These are phyloP conservation scores for Cercophora newfieldiana DNA, from an alignment of 495 filamentous ascomycete species.

Conservation along the genomic window DNA sequence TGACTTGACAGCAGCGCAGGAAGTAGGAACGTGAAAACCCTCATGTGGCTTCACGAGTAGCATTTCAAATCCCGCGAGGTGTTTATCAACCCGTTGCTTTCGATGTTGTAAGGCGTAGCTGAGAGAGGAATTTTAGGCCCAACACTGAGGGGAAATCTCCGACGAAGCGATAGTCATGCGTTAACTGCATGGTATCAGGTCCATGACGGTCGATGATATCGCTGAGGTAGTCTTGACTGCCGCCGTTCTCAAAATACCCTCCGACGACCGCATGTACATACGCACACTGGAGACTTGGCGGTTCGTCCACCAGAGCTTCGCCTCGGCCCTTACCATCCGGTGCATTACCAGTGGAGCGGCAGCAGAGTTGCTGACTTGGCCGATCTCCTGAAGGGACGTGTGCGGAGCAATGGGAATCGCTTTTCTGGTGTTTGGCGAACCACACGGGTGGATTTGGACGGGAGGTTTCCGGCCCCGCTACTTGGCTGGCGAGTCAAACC, in stretches of 20 bases:
- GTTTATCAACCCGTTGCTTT: too few relatives aligned
- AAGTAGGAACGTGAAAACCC: not conserved
- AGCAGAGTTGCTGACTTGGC: not conserved
- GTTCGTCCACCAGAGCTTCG: not conserved
- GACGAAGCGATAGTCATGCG: too few relatives aligned
- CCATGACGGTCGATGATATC: too few relatives aligned
- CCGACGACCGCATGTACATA: too few relatives aligned
- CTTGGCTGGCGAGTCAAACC: slow-evolving; percentile 20
- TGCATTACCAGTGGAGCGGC: not conserved
- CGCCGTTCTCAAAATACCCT: not conserved
- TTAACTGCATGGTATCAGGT: too few relatives aligned
- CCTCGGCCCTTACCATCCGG: not conserved
- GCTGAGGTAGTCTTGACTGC: too few relatives aligned
- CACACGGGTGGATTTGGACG: not conserved
- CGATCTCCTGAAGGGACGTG: not conserved
- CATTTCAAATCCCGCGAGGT: too few relatives aligned
- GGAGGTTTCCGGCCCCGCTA: not conserved
- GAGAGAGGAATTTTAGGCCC: too few relatives aligned
- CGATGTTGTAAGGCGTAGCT: too few relatives aligned
- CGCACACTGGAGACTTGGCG: too few relatives aligned
- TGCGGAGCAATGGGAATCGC: not conserved
- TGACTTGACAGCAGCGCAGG: not conserved
- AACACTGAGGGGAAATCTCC: too few relatives aligned
- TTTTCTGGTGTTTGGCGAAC: not conserved
- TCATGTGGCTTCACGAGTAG: not conserved